Conservation (phyloP, 306 rosid genomes). For the Lablab purpureus region DNA sequence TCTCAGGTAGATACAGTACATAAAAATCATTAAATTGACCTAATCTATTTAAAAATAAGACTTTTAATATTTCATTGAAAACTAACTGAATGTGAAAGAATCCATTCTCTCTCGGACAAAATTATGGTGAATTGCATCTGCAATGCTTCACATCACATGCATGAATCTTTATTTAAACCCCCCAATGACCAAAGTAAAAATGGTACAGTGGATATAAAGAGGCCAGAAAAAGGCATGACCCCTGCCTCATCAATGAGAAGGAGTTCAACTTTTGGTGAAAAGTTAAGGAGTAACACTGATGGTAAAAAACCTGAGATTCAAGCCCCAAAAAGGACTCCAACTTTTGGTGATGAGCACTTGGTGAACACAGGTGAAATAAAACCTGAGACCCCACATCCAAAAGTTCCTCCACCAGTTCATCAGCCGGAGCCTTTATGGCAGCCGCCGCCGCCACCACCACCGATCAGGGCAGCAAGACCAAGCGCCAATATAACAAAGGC, state of each 20-base stretch:
- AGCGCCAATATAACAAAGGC: slow-evolving; percentile 50
- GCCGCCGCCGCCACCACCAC: not conserved
- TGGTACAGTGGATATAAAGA: slow-evolving; percentile 34
- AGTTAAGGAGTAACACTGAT: not conserved
- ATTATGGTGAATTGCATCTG: too few relatives aligned
- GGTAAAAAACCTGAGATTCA: slow-evolving; percentile 46
- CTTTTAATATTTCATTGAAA: too few relatives aligned
- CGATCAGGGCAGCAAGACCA: not conserved
- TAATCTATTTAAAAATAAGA: too few relatives aligned
- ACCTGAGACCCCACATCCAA: slow-evolving; percentile 44
- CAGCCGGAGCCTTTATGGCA: slow-evolving; percentile 38
- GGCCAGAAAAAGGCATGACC: slow-evolving; percentile 47
- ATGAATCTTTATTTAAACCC: slow-evolving; percentile 47
- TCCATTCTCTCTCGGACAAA: too few relatives aligned
- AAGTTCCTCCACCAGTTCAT: slow-evolving; percentile 20
- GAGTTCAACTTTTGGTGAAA: slow-evolving; percentile 44
- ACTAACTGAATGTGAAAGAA: too few relatives aligned
- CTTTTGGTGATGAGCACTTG: slow-evolving; percentile 43
- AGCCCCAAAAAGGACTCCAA: slow-evolving; percentile 38
- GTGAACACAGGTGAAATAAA: slow-evolving; percentile 20
- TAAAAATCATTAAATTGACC: too few relatives aligned
- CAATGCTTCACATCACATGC: slow-evolving; percentile 33
- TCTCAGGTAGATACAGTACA: slow-evolving; percentile 55
- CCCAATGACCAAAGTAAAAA: slow-evolving; percentile 46
- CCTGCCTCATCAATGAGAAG: slow-evolving; percentile 52